Evolutionary conservation across 768 basidiomycete species (phyloP).

Genomic region (Psilocybe sp.): DNA sequence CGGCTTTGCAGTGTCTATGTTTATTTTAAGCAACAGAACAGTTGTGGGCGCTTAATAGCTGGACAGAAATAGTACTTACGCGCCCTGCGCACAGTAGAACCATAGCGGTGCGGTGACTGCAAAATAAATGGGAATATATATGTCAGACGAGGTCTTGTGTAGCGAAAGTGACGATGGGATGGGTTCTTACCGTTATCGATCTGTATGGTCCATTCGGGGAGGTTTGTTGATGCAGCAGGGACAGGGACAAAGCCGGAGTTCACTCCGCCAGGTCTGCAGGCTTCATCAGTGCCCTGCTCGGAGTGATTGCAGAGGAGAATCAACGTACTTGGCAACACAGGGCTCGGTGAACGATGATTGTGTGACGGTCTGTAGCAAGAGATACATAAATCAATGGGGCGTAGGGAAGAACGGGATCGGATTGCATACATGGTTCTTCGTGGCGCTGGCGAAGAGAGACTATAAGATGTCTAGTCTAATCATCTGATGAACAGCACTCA

Average conservation of each 20-base stretch:
- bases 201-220: constrained; percentile 35
- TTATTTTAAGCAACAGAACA: not conserved
- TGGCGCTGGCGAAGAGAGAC: constrained; percentile 19
- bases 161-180: not conserved
- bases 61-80: constrained; percentile 15
- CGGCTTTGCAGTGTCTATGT: constrained; percentile 41
- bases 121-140: not conserved
- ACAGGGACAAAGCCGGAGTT: constrained; percentile 47
- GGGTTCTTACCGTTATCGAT: constrained; percentile 24
- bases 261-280: constrained; percentile 25
- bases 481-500: constrained; percentile 15
- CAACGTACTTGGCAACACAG: constrained; percentile 27
- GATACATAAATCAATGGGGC: constrained; percentile 1
- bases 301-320: not conserved
- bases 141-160: not conserved
- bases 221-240: constrained; percentile 28
- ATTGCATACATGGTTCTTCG: constrained; percentile 36
- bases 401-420: not conserved
- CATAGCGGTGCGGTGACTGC: constrained; percentile 42
- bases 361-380: constrained; percentile 30
- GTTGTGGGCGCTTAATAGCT: not conserved
- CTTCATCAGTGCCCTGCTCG: not conserved
- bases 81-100: constrained; percentile 49
- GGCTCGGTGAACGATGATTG: constrained; percentile 38
- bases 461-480: not conserved